Base-by-base conservation (phyloP, 2,329 filamentous ascomycete species). In the Hypoxylon sp. region DNA sequence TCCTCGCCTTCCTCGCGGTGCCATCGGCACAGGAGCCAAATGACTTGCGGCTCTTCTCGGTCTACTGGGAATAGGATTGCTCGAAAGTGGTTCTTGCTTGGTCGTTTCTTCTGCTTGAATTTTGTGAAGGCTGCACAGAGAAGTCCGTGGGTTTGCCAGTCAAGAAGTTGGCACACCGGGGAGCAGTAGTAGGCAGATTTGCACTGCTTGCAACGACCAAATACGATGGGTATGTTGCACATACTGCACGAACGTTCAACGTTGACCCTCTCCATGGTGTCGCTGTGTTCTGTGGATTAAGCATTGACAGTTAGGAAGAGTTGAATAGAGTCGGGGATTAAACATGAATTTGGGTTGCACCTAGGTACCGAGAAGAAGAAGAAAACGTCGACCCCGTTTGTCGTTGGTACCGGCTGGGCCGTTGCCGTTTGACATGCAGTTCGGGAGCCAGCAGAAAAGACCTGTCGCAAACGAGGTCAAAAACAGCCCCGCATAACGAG, bases 81-180 rank as follows among this genome's bases (percentile, higher is more conserved):
- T 34, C 57, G 60, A 17, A 56, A 41, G 26, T 64, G 61, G 1
- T 58, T 19, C 1, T 58, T 30, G 39, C 56, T 58, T 47, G 64
- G 61, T 39, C 62, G 58, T 6, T 24, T 56, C 11, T 50, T 39
- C 20, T 17, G 10, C 43, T 59, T 37, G 28, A 67, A 65, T 4
- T 52, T 26, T 5, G 17, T 46, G 22, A 55, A 67, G 2, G 32
- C 20, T 17, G 30, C 15, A n/a, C 65, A 67, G 26, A 67, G 62
- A 26, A 65, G 51, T 20, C 59, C 59, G 41, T 67, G 65, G 10
- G 47, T 20, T 20, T 61, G 57, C 62, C 58, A 67, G 34, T 67
- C 65, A 7, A 24, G 22, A 17, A 8, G n/a, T 20, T 65, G 65
- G 10, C 65, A 67, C 32, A 20, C 26, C 37, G 55, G 39, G n/a